These are phyloP conservation scores for Picea glauca DNA, from an alignment of 75 land plant genomes.

Conservation along the genomic window DNA sequence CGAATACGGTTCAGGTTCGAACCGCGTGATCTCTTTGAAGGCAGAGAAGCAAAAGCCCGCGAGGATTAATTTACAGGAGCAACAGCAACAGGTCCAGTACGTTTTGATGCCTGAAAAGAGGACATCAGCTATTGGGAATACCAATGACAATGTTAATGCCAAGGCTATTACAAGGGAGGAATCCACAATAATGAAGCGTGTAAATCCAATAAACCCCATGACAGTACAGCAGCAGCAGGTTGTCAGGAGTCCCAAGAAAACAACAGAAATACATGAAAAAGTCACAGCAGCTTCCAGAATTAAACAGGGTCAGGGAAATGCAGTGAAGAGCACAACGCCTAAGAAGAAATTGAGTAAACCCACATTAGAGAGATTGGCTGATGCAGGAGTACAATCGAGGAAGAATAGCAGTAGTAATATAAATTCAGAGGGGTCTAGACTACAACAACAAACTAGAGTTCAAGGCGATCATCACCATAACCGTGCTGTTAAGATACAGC, in stretches of 20 bases:
- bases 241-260: neutral
- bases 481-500: too few relatives aligned
- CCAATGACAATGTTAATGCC: neutral
- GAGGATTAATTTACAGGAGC: neutral
- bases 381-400: neutral
- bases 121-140: neutral
- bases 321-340: neutral
- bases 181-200: neutral
- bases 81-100: neutral
- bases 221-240: neutral
- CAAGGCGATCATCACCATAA: too few relatives aligned
- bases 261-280: constrained; percentile 5
- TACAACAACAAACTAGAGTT: neutral
- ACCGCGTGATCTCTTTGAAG: neutral
- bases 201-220: neutral
- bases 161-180: neutral
- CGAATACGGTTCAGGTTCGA: neutral
- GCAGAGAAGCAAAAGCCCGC: neutral
- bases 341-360: neutral
- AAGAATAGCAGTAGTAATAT: neutral
- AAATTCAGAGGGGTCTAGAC: neutral
- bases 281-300: neutral
- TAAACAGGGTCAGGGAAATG: neutral
- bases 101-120: neutral
- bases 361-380: neutral